Conservation (phyloP, 2,329 filamentous ascomycete genomes). For the Aspergillus floridensis region DNA sequence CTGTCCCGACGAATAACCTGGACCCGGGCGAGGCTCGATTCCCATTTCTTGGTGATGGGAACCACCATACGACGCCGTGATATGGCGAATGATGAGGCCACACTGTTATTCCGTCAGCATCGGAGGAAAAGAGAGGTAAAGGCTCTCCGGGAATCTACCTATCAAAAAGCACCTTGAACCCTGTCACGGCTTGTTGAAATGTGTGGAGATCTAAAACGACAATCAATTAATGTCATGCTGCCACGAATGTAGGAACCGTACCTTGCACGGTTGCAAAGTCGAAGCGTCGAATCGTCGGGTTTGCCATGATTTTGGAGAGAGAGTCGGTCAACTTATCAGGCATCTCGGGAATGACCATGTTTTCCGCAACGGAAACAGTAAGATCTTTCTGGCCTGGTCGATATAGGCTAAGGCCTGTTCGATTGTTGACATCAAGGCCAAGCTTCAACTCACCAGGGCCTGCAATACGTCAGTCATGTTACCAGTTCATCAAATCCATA, state of each 20-base stretch:
- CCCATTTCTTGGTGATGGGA: conserved; percentile 92
- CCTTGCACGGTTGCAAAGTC: conserved; percentile 59
- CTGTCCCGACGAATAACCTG: conserved; percentile 77
- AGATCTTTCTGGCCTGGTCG: conserved; percentile 74
- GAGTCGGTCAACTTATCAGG: conserved; percentile 63
- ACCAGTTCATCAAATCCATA: not conserved
- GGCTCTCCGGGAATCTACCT: conserved; percentile 36
- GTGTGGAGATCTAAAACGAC: conserved; percentile 62
- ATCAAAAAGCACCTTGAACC: conserved; percentile 73
- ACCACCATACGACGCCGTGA: conserved; percentile 84
- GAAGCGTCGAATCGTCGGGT: conserved; percentile 68
- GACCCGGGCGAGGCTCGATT: conserved; percentile 73
- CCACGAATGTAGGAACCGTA: conserved; percentile 15
- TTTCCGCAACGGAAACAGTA: conserved; percentile 71
- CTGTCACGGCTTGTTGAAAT: conserved; percentile 77
- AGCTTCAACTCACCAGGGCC: conserved; percentile 70
- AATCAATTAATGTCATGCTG: conserved; percentile 14
- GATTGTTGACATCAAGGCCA: conserved; percentile 61
- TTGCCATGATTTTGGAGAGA: conserved; percentile 56
- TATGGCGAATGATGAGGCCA: conserved; percentile 74
- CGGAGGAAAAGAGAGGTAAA: not conserved
- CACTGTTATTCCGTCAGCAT: conserved; percentile 31
- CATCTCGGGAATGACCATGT: conserved; percentile 61
- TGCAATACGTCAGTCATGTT: conserved; percentile 17
- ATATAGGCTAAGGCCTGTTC: conserved; percentile 63